phyloP scores from a whole-genome alignment of 192 early-diverging fungal species.

The Rhizoclosmatium globosum region DNA sequence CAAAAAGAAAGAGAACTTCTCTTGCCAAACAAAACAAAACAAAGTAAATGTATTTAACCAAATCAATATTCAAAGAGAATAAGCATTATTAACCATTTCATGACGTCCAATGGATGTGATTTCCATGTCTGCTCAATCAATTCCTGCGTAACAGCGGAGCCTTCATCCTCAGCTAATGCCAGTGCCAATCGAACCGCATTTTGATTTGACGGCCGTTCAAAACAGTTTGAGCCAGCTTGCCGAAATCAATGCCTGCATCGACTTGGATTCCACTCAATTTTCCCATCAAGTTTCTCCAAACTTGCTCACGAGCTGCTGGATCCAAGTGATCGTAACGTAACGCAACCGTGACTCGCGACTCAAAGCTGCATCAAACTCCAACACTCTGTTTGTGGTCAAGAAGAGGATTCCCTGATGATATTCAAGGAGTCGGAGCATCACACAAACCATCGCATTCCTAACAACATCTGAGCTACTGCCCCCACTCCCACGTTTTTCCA shows the following conservation, averaged over 20 bases:
- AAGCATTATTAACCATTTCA: conserved; percentile 45
- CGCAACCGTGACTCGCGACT: conserved; percentile 60
- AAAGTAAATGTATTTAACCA: not conserved
- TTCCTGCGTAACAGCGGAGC: conserved; percentile 38
- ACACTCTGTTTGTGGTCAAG: conserved; percentile 68
- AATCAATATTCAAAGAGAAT: not conserved
- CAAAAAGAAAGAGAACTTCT: not conserved
- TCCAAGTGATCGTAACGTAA: conserved; percentile 57
- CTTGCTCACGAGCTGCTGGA: conserved; percentile 47
- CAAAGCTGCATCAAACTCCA: conserved; percentile 67
- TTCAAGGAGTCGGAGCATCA: conserved; percentile 66
- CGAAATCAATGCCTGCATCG: conserved; percentile 35
- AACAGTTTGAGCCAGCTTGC: conserved; percentile 32
- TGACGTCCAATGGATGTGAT: conserved; percentile 48
- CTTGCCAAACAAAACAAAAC: not conserved
- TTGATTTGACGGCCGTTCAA: conserved; percentile 60
- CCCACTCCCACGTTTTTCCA: conserved; percentile 55
- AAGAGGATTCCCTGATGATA: conserved; percentile 72
- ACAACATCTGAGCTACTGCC: conserved; percentile 49
- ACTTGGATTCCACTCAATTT: conserved; percentile 35
- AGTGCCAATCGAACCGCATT: conserved; percentile 54
- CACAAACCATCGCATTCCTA: conserved; percentile 65
- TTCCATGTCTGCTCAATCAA: conserved; percentile 53
- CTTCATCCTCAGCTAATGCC: conserved; percentile 47
- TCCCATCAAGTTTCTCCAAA: conserved; percentile 61